A percentile compares a stretch with the other conserved stretches of the same genome.
These are phyloP conservation scores for Fusarium sororula DNA, from an alignment of 2,329 filamentous ascomycete species.

Conservation along the genomic window DNA sequence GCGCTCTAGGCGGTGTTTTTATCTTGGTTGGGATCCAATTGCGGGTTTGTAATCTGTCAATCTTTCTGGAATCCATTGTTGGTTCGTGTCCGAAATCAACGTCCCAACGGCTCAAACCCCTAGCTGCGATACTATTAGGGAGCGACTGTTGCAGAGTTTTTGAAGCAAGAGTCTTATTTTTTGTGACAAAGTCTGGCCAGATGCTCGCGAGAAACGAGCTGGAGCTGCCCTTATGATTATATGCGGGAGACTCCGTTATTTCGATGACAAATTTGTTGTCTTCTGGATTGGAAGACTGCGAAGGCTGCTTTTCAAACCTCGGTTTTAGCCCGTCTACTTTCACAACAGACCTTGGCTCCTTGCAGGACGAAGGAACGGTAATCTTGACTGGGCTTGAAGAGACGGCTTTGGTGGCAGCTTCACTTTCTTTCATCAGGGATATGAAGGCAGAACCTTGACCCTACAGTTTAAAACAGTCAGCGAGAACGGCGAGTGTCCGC, in stretches of 20 bases:
- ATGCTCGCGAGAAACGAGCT: slow-evolving; percentile 50
- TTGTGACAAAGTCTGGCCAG: slow-evolving; percentile 52
- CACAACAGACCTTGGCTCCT: slow-evolving; percentile 43
- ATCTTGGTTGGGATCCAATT: slow-evolving; percentile 32
- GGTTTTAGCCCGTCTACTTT: not conserved
- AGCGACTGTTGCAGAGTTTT: slow-evolving; percentile 51
- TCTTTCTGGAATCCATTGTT: not conserved
- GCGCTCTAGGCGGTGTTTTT: not conserved
- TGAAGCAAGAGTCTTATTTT: slow-evolving; percentile 48
- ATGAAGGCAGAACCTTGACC: slow-evolving; percentile 60
- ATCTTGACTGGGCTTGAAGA: slow-evolving; percentile 58
- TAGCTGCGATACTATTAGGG: slow-evolving; percentile 49
- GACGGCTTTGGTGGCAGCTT: slow-evolving; percentile 53
- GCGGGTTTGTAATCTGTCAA: slow-evolving; percentile 23
- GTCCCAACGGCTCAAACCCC: slow-evolving; percentile 57
- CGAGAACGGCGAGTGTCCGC: not conserved
- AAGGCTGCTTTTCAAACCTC: not conserved
- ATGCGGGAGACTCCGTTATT: slow-evolving; percentile 51
- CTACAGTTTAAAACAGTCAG: slow-evolving; percentile 43
- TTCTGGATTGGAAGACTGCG: not conserved
- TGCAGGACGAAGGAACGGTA: slow-evolving; percentile 47
- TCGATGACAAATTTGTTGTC: slow-evolving; percentile 54
- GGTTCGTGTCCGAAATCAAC: slow-evolving; percentile 38
- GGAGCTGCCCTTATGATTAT: slow-evolving; percentile 52
- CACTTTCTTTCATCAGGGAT: slow-evolving; percentile 54